Evolutionary conservation across 1,284 basidiomycete species (phyloP), one percentile per base, ranked within the genome.

Genomic region (Volvariella volvacea): DNA sequence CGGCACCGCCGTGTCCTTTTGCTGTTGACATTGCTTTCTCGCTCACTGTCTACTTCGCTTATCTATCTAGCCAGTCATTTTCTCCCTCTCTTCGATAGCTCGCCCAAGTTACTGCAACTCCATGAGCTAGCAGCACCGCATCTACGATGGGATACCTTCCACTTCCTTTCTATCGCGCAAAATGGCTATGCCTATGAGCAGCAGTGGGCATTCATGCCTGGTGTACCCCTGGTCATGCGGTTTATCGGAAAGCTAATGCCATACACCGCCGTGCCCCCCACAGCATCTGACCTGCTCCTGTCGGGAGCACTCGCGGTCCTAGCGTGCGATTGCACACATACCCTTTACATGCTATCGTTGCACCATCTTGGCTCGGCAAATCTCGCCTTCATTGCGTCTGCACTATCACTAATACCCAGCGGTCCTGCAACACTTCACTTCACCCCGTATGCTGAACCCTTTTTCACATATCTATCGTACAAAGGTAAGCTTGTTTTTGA

Each of bases 71-170:
- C 25, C 12, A 12, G 6, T 28, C 12, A 28, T 12, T 28, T 28
- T 12, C 25, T 64, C 4, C 50, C 62, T 22, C 50, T 64, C 14
- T 62, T 70, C 30, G 66, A 71, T 47, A 52, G 63, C 0, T 68
- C 67, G 3, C 70, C 80, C 0, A 6, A 15, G n/a, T 36, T 36
- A n/a, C 8, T 36, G 14, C 34, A 36, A 15, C 34, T 36, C 34
- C 34, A 36, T 16, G 34, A 36, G n/a, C 59, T 67, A 30, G 46
- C 66, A 3, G 39, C 65, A 12, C 54, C 63, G 2, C 52, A 78
- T 2, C 65, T 91, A n/a, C 80, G 92, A 50, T 98, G 95, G 95
- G 95, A 98, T 58, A 73, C 75, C 1, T 74, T 97, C 48, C 85
- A 97, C 63, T 97, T 92, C 60, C 55, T 66, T 1, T 70, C 75